Evolutionary conservation across 345 rosid genomes (phyloP), one percentile per base, ranked within the genome.

Genomic region (Acer negundo): DNA sequence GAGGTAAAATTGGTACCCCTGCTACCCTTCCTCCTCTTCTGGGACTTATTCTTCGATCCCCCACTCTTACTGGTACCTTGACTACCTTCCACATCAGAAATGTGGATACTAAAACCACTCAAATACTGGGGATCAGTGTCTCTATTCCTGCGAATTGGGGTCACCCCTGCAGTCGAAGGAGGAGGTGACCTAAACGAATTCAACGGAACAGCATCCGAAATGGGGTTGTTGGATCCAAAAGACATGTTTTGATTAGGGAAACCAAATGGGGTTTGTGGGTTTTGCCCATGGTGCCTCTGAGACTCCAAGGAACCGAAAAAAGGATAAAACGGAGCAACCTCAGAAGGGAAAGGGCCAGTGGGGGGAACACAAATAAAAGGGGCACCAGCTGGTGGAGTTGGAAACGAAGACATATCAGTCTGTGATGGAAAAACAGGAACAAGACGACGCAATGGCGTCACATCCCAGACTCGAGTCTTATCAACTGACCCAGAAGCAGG

Each of bases 391-490:
- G 49, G 49, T 46, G 80, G 70, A 44, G 59, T 77, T 0, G 81
- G 51, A 70, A 53, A 56, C 62, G 84, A 78, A 78, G 77, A 69
- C 62, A 77, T 78, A 80, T 77, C 75, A 66, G 86, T 83, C 16
- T 68, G 22, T 58, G 83, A 64, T 6, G 85, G 82, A 70, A 91
- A 91, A 16, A 91, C 73, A 11, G 95, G 93, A 78, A 70, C 84
- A 47, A 91, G 78, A 53, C 82, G 70, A 40, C 95, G 77, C 72
- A 89, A 77, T 0, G 93, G 95, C 78, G 81, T 88, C 6, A 88
- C 80, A 78, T 89, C 89, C 82, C 85, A 77, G 80, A 91, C 87
- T 77, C 83, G 83, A 9, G 89, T 84, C 83, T 86, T 89, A 80
- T 91, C 90, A 26, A 82, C 35, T 13, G 82, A 35, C 47, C 80